A percentile compares a stretch with the other conserved stretches of the same genome.
Conservation (phyloP, 1,284 basidiomycete genomes). For the Boletus smithii region DNA sequence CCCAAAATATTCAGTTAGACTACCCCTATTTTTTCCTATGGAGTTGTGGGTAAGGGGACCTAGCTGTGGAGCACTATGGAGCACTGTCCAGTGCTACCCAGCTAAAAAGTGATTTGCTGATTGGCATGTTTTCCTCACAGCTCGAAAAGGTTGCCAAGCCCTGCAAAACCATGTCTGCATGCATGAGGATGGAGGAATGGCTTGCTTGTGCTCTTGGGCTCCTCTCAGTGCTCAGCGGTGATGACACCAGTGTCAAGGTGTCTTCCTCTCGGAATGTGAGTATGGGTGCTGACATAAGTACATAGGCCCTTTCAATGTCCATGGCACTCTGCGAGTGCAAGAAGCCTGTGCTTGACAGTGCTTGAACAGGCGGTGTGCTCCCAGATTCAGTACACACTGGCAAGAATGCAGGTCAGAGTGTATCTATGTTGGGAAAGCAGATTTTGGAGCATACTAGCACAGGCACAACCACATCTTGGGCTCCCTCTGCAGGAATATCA, state of each 20-base stretch:
- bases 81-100: too few relatives aligned
- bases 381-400: neutral
- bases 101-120: too few relatives aligned
- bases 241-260: constrained; percentile 9
- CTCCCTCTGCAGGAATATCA: neutral
- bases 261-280: constrained; percentile 24
- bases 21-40: too few relatives aligned
- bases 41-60: too few relatives aligned
- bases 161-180: constrained; percentile 43
- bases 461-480: constrained; percentile 21
- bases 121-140: constrained; percentile 42
- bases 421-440: constrained; percentile 6
- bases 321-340: constrained; percentile 59
- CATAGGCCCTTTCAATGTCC: constrained; percentile 37
- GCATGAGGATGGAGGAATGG: constrained; percentile 46
- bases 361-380: neutral
- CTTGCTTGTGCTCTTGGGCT: constrained; percentile 49
- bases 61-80: too few relatives aligned
- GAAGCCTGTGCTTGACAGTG: constrained; percentile 24
- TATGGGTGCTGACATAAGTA: neutral
- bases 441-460: constrained; percentile 27
- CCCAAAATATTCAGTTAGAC: too few relatives aligned
- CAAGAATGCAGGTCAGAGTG: constrained; percentile 8
- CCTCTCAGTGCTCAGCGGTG: constrained; percentile 37
- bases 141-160: constrained; percentile 72